Evolutionary conservation across 768 basidiomycete genomes (phyloP).

Genomic region (Russula abietina): DNA sequence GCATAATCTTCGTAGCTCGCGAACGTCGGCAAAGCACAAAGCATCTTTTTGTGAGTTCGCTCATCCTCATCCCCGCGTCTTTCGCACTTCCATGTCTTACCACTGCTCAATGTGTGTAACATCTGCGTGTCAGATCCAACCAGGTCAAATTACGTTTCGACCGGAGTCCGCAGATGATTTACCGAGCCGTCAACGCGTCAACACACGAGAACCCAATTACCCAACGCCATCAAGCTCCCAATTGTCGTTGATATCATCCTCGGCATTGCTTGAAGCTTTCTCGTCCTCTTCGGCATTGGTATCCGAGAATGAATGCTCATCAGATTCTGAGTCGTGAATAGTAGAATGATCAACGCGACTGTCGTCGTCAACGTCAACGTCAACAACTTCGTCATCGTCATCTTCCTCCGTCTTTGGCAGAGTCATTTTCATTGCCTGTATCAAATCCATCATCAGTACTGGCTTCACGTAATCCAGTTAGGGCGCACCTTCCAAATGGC

Average conservation of each 20-base stretch:
- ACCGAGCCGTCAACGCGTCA: conserved; percentile 70
- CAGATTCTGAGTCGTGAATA: conserved; percentile 30
- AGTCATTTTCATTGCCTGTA: conserved; percentile 82
- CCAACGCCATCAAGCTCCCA: conserved; percentile 29
- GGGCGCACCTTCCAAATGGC: conserved; percentile 85
- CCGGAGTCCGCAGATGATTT: conserved; percentile 40
- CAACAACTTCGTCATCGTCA: conserved; percentile 29
- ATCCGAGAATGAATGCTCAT: conserved; percentile 34
- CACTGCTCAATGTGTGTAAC: conserved; percentile 47
- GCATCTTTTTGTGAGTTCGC: conserved; percentile 58
- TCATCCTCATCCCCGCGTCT: conserved; percentile 34
- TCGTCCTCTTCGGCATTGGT: conserved; percentile 22
- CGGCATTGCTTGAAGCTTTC: no score
- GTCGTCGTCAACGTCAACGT: conserved; percentile 19
- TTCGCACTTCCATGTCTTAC: conserved; percentile 42
- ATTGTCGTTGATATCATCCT: conserved; percentile 26
- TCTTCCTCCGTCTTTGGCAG: conserved; percentile 53
- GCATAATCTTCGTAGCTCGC: conserved; percentile 86
- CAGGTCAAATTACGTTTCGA: conserved; percentile 51
- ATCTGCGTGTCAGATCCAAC: conserved; percentile 44
- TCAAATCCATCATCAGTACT: conserved; percentile 10
- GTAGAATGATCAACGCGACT: conserved; percentile 15
- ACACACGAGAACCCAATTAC: conserved; percentile 61
- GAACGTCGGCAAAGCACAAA: conserved; percentile 66
- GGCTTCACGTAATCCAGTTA: not conserved